phyloP scores from a whole-genome alignment of 1,139 yeast genomes.

The Saccharomyces hybrid region DNA sequence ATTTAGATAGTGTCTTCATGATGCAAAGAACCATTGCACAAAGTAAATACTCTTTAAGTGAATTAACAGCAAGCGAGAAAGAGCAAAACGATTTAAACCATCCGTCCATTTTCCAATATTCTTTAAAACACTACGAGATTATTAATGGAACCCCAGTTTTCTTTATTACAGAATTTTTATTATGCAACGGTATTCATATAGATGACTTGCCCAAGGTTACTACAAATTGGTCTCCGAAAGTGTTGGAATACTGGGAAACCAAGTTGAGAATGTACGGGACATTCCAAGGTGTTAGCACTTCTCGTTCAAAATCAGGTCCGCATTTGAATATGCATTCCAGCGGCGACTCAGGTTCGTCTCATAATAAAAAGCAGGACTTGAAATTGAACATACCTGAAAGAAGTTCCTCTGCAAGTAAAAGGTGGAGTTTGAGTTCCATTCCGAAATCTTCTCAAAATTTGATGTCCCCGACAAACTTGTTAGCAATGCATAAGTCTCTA shows the following conservation, averaged over 20 bases:
- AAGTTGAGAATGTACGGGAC: slow-evolving; percentile 33
- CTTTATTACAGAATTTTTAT: slow-evolving; percentile 66
- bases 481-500: slow-evolving; percentile 16
- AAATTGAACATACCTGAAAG: background rate
- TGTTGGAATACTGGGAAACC: slow-evolving; percentile 42
- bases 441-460: slow-evolving; percentile 17
- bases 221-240: slow-evolving; percentile 12
- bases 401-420: background rate
- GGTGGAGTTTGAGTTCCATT: slow-evolving; percentile 16
- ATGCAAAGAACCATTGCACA: slow-evolving; percentile 43
- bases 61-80: slow-evolving; percentile 9
- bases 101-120: slow-evolving; percentile 51
- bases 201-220: slow-evolving; percentile 14
- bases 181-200: slow-evolving; percentile 50
- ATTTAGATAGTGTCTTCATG: slow-evolving; percentile 41
- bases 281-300: slow-evolving; percentile 1
- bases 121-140: slow-evolving; percentile 43
- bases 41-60: slow-evolving; percentile 39
- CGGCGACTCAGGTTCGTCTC: background rate
- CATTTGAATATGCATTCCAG: background rate
- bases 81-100: slow-evolving; percentile 27
- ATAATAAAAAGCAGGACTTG: background rate
- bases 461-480: slow-evolving; percentile 13
- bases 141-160: slow-evolving; percentile 37
- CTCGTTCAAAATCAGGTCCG: background rate